Conservation (phyloP, 169 alveolate genomes). For the Perkinsus olseni region DNA sequence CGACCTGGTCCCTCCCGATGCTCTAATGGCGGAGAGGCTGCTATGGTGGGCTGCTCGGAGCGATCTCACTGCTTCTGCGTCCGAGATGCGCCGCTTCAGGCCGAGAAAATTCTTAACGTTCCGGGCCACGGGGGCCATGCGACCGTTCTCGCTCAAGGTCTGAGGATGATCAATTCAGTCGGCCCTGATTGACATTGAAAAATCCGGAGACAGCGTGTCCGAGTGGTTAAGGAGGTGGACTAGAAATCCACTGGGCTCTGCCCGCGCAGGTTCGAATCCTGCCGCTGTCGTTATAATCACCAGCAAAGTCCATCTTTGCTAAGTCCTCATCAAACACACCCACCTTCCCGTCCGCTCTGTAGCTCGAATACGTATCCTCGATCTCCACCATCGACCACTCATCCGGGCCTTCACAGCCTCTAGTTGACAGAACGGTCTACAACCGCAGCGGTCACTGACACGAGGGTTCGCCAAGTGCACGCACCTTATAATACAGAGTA, state of each 20-base stretch:
- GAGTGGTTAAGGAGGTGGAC: constrained; percentile 4
- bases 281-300: constrained; percentile 84
- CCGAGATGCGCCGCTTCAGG: not conserved
- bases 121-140: not conserved
- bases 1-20: not conserved
- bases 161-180: not conserved
- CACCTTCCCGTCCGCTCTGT: constrained; percentile 6
- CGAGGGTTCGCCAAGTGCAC: not conserved
- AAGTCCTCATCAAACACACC: not conserved
- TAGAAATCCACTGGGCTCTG: constrained; percentile 61
- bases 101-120: not conserved
- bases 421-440: not conserved
- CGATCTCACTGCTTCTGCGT: not conserved
- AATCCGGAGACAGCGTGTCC: not conserved
- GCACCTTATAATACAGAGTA: not conserved
- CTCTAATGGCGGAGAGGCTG: not conserved
- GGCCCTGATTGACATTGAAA: too few species aligned
- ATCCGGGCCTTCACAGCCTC: not conserved
- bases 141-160: not conserved
- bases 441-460: not conserved
- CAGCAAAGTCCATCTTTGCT: too few species aligned
- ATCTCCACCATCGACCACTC: not conserved
- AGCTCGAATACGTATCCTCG: constrained; percentile 13
- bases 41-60: not conserved
- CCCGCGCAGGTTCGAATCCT: constrained; percentile 95